Evolutionary conservation across 2,329 filamentous ascomycete genomes (phyloP).

Genomic region (Laburnicola sp.): DNA sequence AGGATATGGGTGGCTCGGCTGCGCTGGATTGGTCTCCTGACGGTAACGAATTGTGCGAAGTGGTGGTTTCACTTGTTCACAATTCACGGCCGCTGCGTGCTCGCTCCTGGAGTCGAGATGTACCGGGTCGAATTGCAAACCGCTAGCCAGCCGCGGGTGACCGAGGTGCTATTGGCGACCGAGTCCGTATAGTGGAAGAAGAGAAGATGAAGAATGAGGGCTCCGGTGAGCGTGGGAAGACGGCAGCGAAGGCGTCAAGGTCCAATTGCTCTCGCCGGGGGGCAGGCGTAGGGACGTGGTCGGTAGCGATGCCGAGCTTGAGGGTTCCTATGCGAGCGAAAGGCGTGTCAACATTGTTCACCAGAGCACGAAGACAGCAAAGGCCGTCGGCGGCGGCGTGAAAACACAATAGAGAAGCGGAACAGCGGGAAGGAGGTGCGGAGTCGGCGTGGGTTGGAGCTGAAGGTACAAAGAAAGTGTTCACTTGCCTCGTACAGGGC

Average conservation of each 20-base stretch:
- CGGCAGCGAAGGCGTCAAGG: conserved; percentile 11
- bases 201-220: not conserved
- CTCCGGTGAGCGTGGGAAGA: not conserved
- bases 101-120: not conserved
- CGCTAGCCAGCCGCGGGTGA: not conserved
- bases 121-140: not conserved
- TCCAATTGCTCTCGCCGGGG: not conserved
- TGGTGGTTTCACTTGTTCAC: conserved; percentile 2
- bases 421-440: conserved; percentile 1
- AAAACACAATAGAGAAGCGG: conserved; percentile 1
- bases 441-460: not conserved
- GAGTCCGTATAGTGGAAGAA: not conserved
- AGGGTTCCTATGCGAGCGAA: conserved; percentile 7
- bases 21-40: conserved; percentile 13
- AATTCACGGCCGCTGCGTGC: not conserved
- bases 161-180: not conserved
- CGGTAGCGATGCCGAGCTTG: conserved; percentile 8
- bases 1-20: conserved; percentile 5
- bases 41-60: conserved; percentile 1
- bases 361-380: conserved; percentile 3
- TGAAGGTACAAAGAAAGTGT: no score
- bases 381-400: conserved; percentile 1
- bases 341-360: conserved; percentile 16
- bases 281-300: conserved; percentile 1
- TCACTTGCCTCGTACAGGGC: no score